Base-by-base conservation (phyloP, 2,329 filamentous ascomycete species). In the Botrytis galanthina region DNA sequence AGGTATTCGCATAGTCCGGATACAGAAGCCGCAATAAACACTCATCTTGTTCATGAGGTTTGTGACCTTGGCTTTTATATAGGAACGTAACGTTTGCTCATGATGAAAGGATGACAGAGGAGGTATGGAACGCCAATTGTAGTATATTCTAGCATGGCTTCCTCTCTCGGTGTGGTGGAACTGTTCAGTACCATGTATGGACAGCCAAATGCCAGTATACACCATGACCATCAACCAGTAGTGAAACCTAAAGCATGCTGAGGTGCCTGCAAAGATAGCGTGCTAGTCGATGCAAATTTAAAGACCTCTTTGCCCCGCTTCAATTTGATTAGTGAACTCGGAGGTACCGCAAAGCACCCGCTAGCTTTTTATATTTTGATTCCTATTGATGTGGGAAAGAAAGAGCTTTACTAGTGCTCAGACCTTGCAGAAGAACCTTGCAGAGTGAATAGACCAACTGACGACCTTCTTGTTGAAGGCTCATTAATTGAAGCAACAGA, bases 241-340 rank as follows among this genome's bases (percentile, higher is more conserved):
- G n/a, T 42, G 29, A 22, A 18, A 32, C 7, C 0, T 2, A 44
- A 32, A 69, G 14, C 26, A 20, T 29, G 37, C n/a, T 69, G 51
- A 37, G 9, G 66, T 57, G 66, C 48, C 16, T 68, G 26, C 35
- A 44, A 69, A 57, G 18, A 29, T 51, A 20, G 37, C 35, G 26
- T 68, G 66, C 35, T 32, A 57, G 35, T 57, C 35, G n/a, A 69
- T 57, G 20, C 37, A 57, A 42, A 69, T 69, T 68, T 69, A 48
- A 57, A 57, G 32, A 51, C 26, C 16, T 67, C 26, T 16, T 51
- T 42, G 66, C n/a, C 48, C 66, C 66, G 48, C 48, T 68, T 57
- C 66, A 29, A 42, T 20, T 68, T 42, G 35, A 42, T 42, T 57
- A 48, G 48, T 42, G 26, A 68, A 26, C 10, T 54, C 26, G 64